Evolutionary conservation across 1,139 yeast genomes (phyloP).

Genomic region (Spathaspora sp.): DNA sequence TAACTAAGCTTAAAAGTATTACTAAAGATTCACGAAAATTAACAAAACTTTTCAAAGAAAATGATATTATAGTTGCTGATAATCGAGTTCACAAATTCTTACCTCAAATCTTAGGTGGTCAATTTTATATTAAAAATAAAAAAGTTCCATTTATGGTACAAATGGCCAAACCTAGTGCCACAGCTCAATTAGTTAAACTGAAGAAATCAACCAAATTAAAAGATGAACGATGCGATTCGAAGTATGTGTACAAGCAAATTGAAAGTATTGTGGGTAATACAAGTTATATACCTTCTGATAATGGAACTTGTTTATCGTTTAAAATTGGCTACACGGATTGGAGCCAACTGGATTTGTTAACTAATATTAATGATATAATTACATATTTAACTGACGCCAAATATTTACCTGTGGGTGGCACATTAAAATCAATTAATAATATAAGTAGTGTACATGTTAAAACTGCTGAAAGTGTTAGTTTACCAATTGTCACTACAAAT

Average conservation of each 20-base stretch:
- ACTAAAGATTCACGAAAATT: conserved; percentile 45
- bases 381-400: conserved; percentile 48
- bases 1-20: conserved; percentile 53
- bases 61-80: conserved; percentile 67
- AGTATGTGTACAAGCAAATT: conserved; percentile 59
- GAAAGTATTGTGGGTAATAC: conserved; percentile 62
- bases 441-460: conserved; percentile 56
- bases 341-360: conserved; percentile 41
- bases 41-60: conserved; percentile 51
- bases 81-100: conserved; percentile 59
- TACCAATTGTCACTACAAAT: conserved; percentile 33
- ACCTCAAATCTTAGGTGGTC: conserved; percentile 55
- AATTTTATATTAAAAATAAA: conserved; percentile 56
- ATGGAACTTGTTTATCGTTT: conserved; percentile 50
- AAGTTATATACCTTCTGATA: conserved; percentile 56
- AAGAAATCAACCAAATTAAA: conserved; percentile 40
- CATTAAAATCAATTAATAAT: conserved; percentile 40
- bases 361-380: conserved; percentile 57
- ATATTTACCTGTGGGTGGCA: conserved; percentile 59
- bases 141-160: conserved; percentile 67
- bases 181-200: conserved; percentile 33
- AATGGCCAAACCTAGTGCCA: conserved; percentile 54
- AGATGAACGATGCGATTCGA: conserved; percentile 60
- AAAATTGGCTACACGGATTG: conserved; percentile 55
- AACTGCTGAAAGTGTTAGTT: conserved; percentile 62